Evolutionary conservation across 352 stramenopile genomes (phyloP).

Genomic region (Globisporangium barbulae): DNA sequence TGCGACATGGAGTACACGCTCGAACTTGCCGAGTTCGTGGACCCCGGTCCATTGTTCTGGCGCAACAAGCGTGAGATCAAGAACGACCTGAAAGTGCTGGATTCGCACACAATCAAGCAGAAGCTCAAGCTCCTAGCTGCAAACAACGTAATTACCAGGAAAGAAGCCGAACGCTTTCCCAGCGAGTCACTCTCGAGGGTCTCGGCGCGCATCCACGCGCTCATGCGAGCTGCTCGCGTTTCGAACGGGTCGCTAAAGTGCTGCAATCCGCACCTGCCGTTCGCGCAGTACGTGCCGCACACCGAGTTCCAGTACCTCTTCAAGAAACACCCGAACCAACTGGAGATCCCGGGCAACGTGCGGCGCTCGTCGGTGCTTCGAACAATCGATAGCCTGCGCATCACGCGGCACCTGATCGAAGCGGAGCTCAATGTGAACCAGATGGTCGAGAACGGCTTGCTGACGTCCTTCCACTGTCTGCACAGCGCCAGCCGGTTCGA

Average conservation of each 20-base stretch:
- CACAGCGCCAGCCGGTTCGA: conserved; percentile 64
- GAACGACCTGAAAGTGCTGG: conserved; percentile 41
- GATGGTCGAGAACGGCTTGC: conserved; percentile 25
- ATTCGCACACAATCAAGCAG: conserved; percentile 44
- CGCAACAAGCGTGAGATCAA: conserved; percentile 38
- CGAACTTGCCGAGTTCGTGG: conserved; percentile 53
- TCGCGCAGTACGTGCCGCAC: conserved; percentile 39
- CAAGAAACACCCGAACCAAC: conserved; percentile 49
- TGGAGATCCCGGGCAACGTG: conserved; percentile 37
- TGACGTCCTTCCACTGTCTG: conserved; percentile 36
- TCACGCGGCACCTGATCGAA: conserved; percentile 44
- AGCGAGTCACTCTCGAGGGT: conserved; percentile 37
- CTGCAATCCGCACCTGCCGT: conserved; percentile 28
- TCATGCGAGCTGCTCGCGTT: conserved; percentile 32
- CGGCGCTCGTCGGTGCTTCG: conserved; percentile 53
- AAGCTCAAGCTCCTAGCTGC: conserved; percentile 45
- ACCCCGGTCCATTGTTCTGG: conserved; percentile 53
- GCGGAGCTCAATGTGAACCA: conserved; percentile 40
- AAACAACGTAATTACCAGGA: conserved; percentile 28
- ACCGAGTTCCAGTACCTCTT: conserved; percentile 63
- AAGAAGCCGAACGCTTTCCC: conserved; percentile 42
- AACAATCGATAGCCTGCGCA: conserved; percentile 54
- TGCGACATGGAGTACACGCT: conserved; percentile 53
- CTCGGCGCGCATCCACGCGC: conserved; percentile 48
- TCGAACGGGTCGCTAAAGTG: conserved; percentile 20